phyloP scores from a whole-genome alignment of 2,329 filamentous ascomycete species.

The Epicoccum sorghinum region DNA sequence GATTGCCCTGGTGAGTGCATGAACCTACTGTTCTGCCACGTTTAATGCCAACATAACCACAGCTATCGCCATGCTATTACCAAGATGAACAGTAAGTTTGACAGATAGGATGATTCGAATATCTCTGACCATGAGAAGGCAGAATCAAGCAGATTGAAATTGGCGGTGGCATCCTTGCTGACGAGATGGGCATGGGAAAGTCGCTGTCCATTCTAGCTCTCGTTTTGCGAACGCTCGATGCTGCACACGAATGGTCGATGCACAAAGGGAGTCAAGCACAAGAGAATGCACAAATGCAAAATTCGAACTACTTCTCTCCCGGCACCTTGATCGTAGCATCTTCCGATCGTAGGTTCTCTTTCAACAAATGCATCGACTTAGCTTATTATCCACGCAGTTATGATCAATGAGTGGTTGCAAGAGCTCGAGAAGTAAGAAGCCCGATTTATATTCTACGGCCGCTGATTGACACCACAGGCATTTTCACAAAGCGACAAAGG shows the following conservation, averaged over 20 bases:
- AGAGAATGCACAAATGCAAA: constrained; percentile 28
- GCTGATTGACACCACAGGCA: constrained; percentile 13
- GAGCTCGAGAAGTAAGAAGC: constrained; percentile 45
- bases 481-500: constrained; percentile 24
- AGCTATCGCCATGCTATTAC: constrained; percentile 52
- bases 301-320: constrained; percentile 1
- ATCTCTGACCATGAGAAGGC: neutral
- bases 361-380: neutral
- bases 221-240: constrained; percentile 51
- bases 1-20: constrained; percentile 24
- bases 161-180: constrained; percentile 60
- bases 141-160: constrained; percentile 30
- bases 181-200: constrained; percentile 68
- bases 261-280: neutral
- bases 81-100: constrained; percentile 29
- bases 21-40: too few species aligned
- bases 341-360: constrained; percentile 26
- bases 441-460: neutral
- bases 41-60: too few species aligned
- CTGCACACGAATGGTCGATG: constrained; percentile 47
- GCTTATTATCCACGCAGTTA: constrained; percentile 16
- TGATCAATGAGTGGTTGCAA: constrained; percentile 42
- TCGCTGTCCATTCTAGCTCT: constrained; percentile 60
- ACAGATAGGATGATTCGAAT: too few species aligned
- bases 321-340: constrained; percentile 30